Evolutionary conservation across 2,329 filamentous ascomycete genomes (phyloP), one percentile per base, ranked within the genome.

Genomic region (Paraphoma chrysanthemicola): DNA sequence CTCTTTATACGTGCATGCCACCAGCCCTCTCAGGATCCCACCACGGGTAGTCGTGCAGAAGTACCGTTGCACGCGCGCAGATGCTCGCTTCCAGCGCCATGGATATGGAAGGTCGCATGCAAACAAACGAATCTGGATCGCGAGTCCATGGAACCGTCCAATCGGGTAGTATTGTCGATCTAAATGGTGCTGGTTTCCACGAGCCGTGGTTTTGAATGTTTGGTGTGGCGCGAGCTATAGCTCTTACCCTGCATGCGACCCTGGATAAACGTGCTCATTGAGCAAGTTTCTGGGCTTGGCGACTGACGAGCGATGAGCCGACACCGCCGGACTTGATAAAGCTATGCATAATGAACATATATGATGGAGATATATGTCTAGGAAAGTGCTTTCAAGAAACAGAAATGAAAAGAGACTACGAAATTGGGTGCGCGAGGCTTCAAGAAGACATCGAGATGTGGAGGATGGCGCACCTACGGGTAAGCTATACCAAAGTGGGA

Each of bases 201-300:
- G 31, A 46, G n/a, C 31, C 30, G 23, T 39, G 46, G 54, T 30
- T 31, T 52, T 41, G 10, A 16, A 44, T 12, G n/a, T 14, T 42
- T 31, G 12, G 14, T 62, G 70, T 74, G 70, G 70, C 69, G 70
- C 60, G 48, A 63, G 62, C 64, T 68, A 61, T 57, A 57, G 61
- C 60, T 59, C 29, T 45, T 51, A 48, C 59, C 68, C 60, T 65
- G 59, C 59, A 64, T 60, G 47, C 42, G 18, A 56, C 44, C 51
- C 51, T 29, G 41, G 58, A 39, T 57, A 64, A 68, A 69, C 54
- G 62, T 68, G 66, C 66, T 68, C 66, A 66, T 43, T 67, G 66
- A 67, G 64, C 66, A 69, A 64, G 61, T 69, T 69, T 63, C 53
- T 12, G 49, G 3, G 16, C 56, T 67, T 67, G 61, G 64, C 66